A percentile compares a stretch with the other conserved stretches of the same genome.
Evolutionary conservation across 768 basidiomycete species (phyloP).

Genomic region (Gloeopeniophorella convolvens): DNA sequence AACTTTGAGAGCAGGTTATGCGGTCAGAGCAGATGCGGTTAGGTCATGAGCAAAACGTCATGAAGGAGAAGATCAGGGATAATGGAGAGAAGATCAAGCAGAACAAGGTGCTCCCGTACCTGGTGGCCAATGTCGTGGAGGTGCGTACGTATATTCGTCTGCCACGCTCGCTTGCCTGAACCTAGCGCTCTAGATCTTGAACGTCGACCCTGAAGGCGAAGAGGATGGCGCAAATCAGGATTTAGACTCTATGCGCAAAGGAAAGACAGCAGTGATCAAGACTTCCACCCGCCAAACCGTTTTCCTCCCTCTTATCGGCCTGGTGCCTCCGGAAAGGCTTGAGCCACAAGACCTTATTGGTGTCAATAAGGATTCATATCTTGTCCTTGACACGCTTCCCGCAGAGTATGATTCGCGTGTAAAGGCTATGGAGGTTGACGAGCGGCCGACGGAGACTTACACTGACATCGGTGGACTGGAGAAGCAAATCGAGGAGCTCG

Average conservation of each 20-base stretch:
- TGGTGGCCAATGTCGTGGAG: constrained; percentile 97
- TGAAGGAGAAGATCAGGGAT: constrained; percentile 98
- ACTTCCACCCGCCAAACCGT: constrained; percentile 98
- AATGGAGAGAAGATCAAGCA: constrained; percentile 98
- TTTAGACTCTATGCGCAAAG: constrained; percentile 91
- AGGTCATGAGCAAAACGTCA: constrained; percentile 89
- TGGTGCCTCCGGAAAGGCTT: constrained; percentile 88
- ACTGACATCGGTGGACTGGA: constrained; percentile 97
- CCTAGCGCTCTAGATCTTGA: constrained; percentile 60
- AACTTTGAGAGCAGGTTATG: constrained; percentile 67
- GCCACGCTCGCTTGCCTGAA: not conserved
- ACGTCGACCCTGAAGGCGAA: constrained; percentile 89
- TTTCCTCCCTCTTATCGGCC: constrained; percentile 95
- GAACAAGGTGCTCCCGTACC: constrained; percentile 97
- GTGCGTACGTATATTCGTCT: constrained; percentile 36
- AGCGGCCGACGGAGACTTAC: constrained; percentile 94
- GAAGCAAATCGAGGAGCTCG: constrained; percentile 98
- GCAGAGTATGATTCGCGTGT: constrained; percentile 97
- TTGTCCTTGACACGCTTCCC: constrained; percentile 91
- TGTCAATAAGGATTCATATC: constrained; percentile 98
- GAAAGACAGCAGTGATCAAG: constrained; percentile 98
- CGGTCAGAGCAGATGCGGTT: constrained; percentile 88
- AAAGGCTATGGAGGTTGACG: constrained; percentile 99
- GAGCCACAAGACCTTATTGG: constrained; percentile 93
- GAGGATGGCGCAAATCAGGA: constrained; percentile 96